phyloP scores from a whole-genome alignment of 805 yeast genomes.

The Henningerozyma blattae region DNA sequence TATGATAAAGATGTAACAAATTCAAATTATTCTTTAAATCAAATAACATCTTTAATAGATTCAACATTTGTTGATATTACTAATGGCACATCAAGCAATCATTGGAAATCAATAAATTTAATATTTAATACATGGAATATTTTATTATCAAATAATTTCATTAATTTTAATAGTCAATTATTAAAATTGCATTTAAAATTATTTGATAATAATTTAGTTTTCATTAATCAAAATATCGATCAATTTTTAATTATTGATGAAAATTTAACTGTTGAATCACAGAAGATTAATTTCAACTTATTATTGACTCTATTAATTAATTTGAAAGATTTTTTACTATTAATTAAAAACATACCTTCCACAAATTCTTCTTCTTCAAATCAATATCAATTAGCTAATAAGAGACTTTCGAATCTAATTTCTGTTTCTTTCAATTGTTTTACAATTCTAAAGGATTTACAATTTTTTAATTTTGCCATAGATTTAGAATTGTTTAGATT shows the following conservation, averaged over 20 bases:
- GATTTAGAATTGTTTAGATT: slow-evolving; percentile 6
- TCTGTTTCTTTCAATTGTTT: slow-evolving; percentile 19
- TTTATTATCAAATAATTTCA: too few species aligned
- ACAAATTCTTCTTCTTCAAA: neutral
- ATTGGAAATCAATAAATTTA: too few species aligned
- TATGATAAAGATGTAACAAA: too few species aligned
- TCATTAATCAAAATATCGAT: slow-evolving; percentile 7
- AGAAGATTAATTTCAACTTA: neutral
- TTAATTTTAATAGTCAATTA: too few species aligned
- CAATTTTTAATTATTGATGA: neutral
- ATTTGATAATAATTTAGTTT: too few species aligned
- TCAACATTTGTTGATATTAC: too few species aligned
- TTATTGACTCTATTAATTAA: neutral
- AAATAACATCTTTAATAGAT: too few species aligned
- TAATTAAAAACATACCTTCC: neutral
- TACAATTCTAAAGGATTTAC: slow-evolving; percentile 7
- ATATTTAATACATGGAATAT: too few species aligned
- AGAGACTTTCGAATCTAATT: slow-evolving; percentile 17
- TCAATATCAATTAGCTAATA: neutral
- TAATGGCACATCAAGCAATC: too few species aligned
- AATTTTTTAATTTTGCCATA: slow-evolving; percentile 7
- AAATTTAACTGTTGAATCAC: neutral
- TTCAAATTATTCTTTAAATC: too few species aligned
- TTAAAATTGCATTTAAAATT: too few species aligned
- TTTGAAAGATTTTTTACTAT: neutral